A percentile compares a stretch with the other conserved stretches of the same genome.
These are phyloP conservation scores for Echites panduratus DNA, from an alignment of 257 asterid genomes.

Conservation along the genomic window DNA sequence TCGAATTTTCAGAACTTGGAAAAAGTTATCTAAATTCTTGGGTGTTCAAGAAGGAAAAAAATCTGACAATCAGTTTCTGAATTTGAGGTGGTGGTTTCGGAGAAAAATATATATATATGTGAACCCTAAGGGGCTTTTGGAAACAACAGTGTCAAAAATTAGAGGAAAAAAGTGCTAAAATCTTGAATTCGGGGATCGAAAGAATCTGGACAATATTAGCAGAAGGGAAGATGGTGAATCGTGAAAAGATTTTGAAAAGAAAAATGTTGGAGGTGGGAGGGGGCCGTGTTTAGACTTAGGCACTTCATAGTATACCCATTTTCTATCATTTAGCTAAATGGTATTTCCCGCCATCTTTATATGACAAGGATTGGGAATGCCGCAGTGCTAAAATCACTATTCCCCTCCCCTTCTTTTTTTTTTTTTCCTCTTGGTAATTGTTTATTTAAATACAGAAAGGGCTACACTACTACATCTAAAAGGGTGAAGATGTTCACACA, in stretches of 20 bases:
- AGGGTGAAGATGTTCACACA: too few species aligned
- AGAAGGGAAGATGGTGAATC: background rate
- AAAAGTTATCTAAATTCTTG: background rate
- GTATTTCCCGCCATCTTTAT: constrained; percentile 7
- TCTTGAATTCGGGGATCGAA: background rate
- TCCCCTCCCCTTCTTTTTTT: background rate
- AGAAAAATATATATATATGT: background rate
- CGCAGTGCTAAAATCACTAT: background rate
- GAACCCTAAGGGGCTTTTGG: background rate
- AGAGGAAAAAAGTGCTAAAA: background rate
- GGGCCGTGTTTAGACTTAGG: background rate
- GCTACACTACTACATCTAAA: too few species aligned
- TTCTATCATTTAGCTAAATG: too few species aligned
- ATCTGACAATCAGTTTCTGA: background rate
- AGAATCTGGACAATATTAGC: background rate
- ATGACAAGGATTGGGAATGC: background rate
- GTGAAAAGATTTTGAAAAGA: too few species aligned
- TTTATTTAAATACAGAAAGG: too few species aligned
- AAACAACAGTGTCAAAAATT: background rate
- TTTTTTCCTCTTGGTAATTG: too few species aligned
- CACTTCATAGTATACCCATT: too few species aligned
- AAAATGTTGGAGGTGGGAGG: background rate
- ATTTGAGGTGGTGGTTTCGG: background rate
- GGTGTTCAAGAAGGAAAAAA: background rate
- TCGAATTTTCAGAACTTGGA: background rate